These are phyloP conservation scores for Suillus variegatus DNA, from an alignment of 768 basidiomycete species.

Conservation along the genomic window DNA sequence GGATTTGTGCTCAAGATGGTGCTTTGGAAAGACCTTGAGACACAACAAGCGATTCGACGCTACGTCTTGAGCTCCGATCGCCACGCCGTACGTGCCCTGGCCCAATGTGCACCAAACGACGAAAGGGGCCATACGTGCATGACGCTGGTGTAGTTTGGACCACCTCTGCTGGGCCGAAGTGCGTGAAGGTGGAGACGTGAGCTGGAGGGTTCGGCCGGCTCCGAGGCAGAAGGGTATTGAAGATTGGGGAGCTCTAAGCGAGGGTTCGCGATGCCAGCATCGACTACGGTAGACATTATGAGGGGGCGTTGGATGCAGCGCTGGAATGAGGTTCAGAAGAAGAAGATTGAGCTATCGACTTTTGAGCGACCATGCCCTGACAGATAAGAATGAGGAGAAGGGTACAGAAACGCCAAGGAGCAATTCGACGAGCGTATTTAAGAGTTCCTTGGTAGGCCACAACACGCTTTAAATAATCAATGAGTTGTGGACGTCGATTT, in stretches of 20 bases:
- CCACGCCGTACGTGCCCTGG: conserved; percentile 19
- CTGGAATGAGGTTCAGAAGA: background rate
- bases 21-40: conserved; percentile 37
- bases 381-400: background rate
- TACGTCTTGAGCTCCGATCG: conserved; percentile 26
- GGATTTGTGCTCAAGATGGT: conserved; percentile 11
- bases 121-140: conserved; percentile 24
- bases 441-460: background rate
- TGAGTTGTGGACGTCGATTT: conserved; percentile 12
- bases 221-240: background rate
- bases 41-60: conserved; percentile 36
- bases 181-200: too few species aligned
- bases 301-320: background rate
- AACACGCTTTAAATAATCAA: background rate
- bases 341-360: conserved; percentile 4
- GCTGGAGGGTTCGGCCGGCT: background rate
- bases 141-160: too few species aligned
- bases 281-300: background rate
- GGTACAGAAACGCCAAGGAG: background rate
- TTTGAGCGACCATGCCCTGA: conserved; percentile 13
- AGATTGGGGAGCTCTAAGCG: background rate
- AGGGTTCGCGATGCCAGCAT: background rate
- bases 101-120: conserved; percentile 20
- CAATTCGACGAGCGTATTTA: background rate
- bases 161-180: too few species aligned